phyloP scores from a whole-genome alignment of 2,329 filamentous ascomycete species.

The Elsinoe ampelina region DNA sequence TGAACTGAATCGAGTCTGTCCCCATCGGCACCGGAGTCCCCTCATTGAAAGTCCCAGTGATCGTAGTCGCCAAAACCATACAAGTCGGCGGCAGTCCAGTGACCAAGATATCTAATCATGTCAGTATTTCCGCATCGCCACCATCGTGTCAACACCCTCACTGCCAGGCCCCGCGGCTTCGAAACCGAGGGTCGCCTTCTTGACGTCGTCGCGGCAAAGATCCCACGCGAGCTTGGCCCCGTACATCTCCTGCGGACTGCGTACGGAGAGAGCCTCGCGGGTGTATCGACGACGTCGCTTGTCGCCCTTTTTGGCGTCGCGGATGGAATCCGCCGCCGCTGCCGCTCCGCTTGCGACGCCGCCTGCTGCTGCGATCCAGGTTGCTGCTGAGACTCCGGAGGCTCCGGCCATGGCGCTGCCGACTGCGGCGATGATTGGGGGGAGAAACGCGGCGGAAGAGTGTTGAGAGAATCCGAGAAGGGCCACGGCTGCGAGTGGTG shows the following conservation, averaged over 20 bases:
- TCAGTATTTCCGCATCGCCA: not conserved
- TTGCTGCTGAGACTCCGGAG: not conserved
- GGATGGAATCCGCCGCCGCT: not conserved
- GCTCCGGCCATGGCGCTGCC: not conserved
- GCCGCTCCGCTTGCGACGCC: not conserved
- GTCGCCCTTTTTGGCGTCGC: not conserved
- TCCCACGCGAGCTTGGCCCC: slow-evolving; percentile 4
- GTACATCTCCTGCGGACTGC: not conserved
- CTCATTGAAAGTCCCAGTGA: slow-evolving; percentile 16
- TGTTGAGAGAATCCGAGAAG: too few species aligned
- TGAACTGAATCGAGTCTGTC: slow-evolving; percentile 15
- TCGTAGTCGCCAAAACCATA: slow-evolving; percentile 14
- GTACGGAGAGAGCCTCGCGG: not conserved
- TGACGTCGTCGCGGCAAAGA: slow-evolving; percentile 1
- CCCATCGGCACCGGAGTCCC: slow-evolving; percentile 14
- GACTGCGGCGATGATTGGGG: not conserved
- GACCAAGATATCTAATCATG: not conserved
- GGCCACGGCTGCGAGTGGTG: too few species aligned
- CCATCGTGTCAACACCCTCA: not conserved
- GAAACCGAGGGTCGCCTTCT: slow-evolving; percentile 1
- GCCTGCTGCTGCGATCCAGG: not conserved
- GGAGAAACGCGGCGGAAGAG: not conserved
- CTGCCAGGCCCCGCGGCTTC: slow-evolving; percentile 3
- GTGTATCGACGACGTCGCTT: not conserved
- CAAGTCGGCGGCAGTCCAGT: slow-evolving; percentile 15